phyloP scores from a whole-genome alignment of 2,329 filamentous ascomycete species.

The Chaetomiaceae sp. region DNA sequence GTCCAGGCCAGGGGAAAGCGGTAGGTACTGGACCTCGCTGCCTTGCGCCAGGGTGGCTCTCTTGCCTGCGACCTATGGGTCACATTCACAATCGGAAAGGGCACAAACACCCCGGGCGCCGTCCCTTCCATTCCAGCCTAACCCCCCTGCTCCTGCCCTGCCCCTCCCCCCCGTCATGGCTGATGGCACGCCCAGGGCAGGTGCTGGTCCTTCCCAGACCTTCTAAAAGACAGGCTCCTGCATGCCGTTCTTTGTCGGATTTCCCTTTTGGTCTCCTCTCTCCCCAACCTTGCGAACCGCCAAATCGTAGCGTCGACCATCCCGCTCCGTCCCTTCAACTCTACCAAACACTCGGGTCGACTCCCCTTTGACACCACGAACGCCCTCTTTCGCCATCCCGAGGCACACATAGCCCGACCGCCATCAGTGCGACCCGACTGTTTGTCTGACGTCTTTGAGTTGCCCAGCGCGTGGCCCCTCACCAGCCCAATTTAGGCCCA shows the following conservation, averaged over 20 bases:
- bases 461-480: background rate
- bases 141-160: background rate
- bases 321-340: constrained; percentile 3
- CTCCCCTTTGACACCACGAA: background rate
- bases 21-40: no score
- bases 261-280: constrained; percentile 25
- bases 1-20: no score
- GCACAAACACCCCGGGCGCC: background rate
- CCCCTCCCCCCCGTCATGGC: background rate
- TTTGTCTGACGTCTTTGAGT: constrained; percentile 8
- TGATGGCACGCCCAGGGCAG: no score
- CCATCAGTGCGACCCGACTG: background rate
- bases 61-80: no score
- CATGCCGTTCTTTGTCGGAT: constrained; percentile 23
- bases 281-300: constrained; percentile 1
- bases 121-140: background rate
- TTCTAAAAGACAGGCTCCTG: constrained; percentile 22
- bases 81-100: no score
- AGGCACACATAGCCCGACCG: background rate
- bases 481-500: background rate
- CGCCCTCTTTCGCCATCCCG: constrained; percentile 12
- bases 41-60: no score
- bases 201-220: constrained; percentile 14
- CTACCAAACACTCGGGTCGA: constrained; percentile 13
- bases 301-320: background rate